These are phyloP conservation scores for Calendula officinalis DNA, from an alignment of 129 eudicot genomes.

Conservation along the genomic window DNA sequence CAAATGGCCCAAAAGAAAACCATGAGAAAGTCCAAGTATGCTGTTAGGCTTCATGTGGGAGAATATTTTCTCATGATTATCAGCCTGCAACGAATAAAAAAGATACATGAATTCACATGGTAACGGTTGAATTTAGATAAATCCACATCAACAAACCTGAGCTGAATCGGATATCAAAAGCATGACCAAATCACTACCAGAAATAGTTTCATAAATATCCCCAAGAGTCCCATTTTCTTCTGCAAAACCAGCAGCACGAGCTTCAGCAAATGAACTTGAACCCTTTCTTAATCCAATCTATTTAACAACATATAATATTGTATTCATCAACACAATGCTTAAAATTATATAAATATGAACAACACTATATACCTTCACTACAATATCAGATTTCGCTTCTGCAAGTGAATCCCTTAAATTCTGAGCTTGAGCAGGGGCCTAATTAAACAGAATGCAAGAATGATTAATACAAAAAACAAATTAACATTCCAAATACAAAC, in stretches of 20 bases:
- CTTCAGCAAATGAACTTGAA: slow-evolving; percentile 80
- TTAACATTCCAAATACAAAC: neutral
- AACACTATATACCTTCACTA: slow-evolving; percentile 55
- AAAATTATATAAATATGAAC: neutral
- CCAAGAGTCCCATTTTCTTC: slow-evolving; percentile 92
- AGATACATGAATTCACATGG: neutral
- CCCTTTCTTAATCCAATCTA: slow-evolving; percentile 92
- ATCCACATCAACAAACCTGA: slow-evolving; percentile 49
- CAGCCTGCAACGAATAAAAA: slow-evolving; percentile 42
- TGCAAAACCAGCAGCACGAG: slow-evolving; percentile 78
- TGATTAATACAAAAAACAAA: neutral
- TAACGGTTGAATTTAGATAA: neutral
- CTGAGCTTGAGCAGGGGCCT: slow-evolving; percentile 99
- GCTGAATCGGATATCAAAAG: slow-evolving; percentile 91
- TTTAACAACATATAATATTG: neutral
- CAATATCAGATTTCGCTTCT: slow-evolving; percentile 77
- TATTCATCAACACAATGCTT: neutral
- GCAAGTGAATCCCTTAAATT: slow-evolving; percentile 78
- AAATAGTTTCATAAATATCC: slow-evolving; percentile 72
- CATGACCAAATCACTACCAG: slow-evolving; percentile 82
- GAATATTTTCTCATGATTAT: slow-evolving; percentile 74
- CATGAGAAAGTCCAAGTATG: slow-evolving; percentile 93
- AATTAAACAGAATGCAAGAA: neutral
- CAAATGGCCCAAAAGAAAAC: slow-evolving; percentile 89
- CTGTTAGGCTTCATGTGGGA: slow-evolving; percentile 93